These are phyloP conservation scores for Chloroidium sp. DNA, from an alignment of 163 green algal genomes.

Conservation along the genomic window DNA sequence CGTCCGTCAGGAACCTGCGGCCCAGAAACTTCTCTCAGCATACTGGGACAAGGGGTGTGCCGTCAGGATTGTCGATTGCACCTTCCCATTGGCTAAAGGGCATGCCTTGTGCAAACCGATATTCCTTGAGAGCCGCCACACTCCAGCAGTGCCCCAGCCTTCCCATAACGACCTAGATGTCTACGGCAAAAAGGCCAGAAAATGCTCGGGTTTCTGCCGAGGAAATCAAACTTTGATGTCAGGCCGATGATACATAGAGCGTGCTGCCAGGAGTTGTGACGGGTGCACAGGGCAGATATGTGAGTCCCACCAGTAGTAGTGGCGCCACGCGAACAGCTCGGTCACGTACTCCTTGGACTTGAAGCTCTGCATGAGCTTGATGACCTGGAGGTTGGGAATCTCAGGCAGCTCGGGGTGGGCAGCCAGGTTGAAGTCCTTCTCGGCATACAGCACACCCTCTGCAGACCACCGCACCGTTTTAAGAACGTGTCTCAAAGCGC, in stretches of 20 bases:
- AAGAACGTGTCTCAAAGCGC: neutral
- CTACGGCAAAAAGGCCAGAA: neutral
- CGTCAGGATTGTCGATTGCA: no score
- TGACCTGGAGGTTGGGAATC: conserved; percentile 97
- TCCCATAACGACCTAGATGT: no score
- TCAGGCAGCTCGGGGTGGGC: conserved; percentile 88
- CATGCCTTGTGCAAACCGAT: no score
- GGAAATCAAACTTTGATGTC: no score
- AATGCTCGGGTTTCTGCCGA: no score
- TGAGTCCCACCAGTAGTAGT: conserved; percentile 94
- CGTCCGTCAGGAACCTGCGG: conserved; percentile 92
- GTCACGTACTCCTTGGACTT: conserved; percentile 93
- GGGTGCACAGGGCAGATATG: neutral
- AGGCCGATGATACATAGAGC: no score
- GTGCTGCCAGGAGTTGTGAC: no score
- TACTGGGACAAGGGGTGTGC: neutral
- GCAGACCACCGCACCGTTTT: conserved; percentile 7
- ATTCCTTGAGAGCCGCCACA: no score
- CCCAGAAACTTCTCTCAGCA: neutral
- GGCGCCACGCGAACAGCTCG: conserved; percentile 93
- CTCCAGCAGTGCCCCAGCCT: no score
- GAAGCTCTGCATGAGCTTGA: conserved; percentile 99
- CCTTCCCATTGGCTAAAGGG: no score
- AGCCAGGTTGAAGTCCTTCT: conserved; percentile 98
- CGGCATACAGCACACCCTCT: conserved; percentile 97